Evolutionary conservation across 1,284 basidiomycete genomes (phyloP).

Genomic region (Heimioporus punctisporus): DNA sequence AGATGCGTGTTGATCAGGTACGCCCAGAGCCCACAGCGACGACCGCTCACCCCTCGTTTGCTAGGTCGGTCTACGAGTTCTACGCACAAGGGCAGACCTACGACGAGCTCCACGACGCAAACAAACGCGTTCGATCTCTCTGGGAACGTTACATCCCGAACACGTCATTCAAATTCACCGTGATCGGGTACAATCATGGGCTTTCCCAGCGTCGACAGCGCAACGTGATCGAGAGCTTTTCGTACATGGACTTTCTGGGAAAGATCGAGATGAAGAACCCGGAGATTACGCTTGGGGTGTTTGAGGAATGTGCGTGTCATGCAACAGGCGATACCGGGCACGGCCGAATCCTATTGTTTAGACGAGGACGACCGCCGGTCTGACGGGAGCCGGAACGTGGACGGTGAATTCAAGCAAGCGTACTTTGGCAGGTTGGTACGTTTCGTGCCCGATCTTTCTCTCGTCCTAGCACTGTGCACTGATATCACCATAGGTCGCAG

Average conservation of each 20-base stretch:
- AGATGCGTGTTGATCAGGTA: conserved; percentile 88
- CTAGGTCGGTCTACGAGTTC: conserved; percentile 77
- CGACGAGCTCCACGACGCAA: conserved; percentile 66
- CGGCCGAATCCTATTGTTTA: conserved; percentile 21
- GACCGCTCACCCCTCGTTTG: conserved; percentile 1
- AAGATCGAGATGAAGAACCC: conserved; percentile 86
- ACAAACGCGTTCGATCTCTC: conserved; percentile 45
- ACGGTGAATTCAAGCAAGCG: conserved; percentile 68
- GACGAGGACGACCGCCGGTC: conserved; percentile 51
- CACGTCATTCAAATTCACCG: conserved; percentile 82
- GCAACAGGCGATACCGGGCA: background rate
- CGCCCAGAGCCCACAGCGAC: conserved; percentile 15
- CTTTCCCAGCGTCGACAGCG: conserved; percentile 68
- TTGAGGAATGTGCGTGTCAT: conserved; percentile 83
- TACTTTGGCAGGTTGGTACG: conserved; percentile 89
- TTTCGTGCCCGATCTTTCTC: conserved; percentile 25
- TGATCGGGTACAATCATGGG: conserved; percentile 78
- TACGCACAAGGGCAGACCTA: conserved; percentile 74
- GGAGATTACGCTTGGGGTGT: conserved; percentile 77
- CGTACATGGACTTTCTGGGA: conserved; percentile 86
- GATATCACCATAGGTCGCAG: conserved; percentile 48
- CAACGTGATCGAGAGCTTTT: conserved; percentile 79
- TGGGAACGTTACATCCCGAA: conserved; percentile 66
- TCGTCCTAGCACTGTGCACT: background rate
- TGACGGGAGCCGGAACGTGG: conserved; percentile 55